A percentile compares a stretch with the other conserved stretches of the same genome.
Conservation (phyloP, 306 rosid species). For the Dryas drummondii region DNA sequence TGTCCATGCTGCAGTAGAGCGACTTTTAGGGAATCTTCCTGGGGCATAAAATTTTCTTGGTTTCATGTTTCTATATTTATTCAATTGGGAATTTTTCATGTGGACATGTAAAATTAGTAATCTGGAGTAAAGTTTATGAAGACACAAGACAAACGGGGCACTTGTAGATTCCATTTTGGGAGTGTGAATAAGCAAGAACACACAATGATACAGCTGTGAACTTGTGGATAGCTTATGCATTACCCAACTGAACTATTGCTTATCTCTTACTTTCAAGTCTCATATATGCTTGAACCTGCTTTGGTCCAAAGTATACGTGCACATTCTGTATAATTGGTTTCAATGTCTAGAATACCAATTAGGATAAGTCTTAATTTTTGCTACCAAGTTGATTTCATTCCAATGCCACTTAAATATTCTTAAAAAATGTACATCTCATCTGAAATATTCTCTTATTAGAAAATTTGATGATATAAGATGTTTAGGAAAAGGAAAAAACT, state of each 20-base stretch:
- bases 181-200: slow-evolving; percentile 41
- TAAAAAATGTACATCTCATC: too few relatives aligned
- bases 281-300: not conserved
- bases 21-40: slow-evolving; percentile 54
- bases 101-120: slow-evolving; percentile 41
- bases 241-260: slow-evolving; percentile 5
- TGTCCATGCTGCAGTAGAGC: slow-evolving; percentile 67
- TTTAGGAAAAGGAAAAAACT: too few relatives aligned
- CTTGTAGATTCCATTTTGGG: slow-evolving; percentile 45
- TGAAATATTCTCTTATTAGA: too few relatives aligned
- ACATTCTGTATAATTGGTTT: slow-evolving; percentile 12
- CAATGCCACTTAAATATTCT: too few relatives aligned
- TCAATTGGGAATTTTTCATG: slow-evolving; percentile 28
- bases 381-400: too few relatives aligned
- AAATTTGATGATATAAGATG: too few relatives aligned
- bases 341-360: not conserved
- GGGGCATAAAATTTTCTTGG: slow-evolving; percentile 33
- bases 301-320: not conserved
- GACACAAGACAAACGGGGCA: slow-evolving; percentile 36
- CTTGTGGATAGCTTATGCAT: slow-evolving; percentile 36
- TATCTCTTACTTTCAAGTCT: not conserved
- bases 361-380: not conserved
- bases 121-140: slow-evolving; percentile 19
- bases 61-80: slow-evolving; percentile 15
- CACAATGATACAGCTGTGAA: slow-evolving; percentile 36